Base-by-base conservation (phyloP, 192 early-diverging fungal species). In the Coemansia sp. region DNA sequence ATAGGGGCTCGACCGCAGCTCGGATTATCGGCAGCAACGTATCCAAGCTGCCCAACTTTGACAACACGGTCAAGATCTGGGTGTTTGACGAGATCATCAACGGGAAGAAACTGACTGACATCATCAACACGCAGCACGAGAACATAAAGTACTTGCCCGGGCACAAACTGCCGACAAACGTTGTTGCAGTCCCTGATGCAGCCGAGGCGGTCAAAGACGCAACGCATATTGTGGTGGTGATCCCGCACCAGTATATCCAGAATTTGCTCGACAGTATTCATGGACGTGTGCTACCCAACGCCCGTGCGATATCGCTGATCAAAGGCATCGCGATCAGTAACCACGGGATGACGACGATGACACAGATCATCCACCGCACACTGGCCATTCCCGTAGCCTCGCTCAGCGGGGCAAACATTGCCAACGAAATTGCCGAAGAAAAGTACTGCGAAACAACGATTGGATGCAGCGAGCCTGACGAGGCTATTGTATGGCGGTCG, bases 321-420 rank as follows among this genome's bases (percentile, higher is more conserved):
- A 98, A 98, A 67, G 94, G 96, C 47, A 87, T 97, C 6, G 94
- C 91, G 64, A 87, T 92, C 47, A 86, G 85, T 64, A 82, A 85
- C 50, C 71, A 85, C 41, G 91, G 92, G 19, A 85, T 95, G 63
- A 82, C 87, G 11, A 80, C 94, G 6, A 88, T 93, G 78, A 89
- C 90, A 6, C 89, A 92, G 64, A 77, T 90, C 68, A 96, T 98
- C 68, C 83, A 86, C 43, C 86, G 89, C 55, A 82, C 87, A 52
- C 85, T 98, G 22, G 80, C 81, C 56, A 89, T 98, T 43, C 87
- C 86, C 11, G 86, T 92, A 51, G 85, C 87, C 59, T 91, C 93
- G 41, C 77, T 99, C 50, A 94, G 90, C 82, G 97, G 97, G 59
- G 97, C 95, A 58, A 99, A 99, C 81, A 97, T 99, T 82, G 97